Conservation (phyloP, 202 grass and related monocot species). For the Musa balbisiana region DNA sequence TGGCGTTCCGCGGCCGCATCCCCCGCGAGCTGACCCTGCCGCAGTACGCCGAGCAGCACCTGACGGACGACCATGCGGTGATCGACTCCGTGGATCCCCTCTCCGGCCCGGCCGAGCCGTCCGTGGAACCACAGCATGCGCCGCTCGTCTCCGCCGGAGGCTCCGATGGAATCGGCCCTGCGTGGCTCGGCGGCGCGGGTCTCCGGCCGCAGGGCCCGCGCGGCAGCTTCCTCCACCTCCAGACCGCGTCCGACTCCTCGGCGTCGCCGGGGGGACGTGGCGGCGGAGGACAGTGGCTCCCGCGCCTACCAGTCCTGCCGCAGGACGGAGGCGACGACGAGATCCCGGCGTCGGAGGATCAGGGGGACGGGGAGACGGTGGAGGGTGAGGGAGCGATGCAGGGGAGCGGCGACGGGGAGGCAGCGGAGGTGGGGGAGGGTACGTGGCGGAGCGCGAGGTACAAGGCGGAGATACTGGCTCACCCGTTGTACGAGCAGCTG, state of each 20-base stretch:
- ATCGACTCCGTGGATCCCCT: slow-evolving; percentile 17
- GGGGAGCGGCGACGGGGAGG: slow-evolving; percentile 17
- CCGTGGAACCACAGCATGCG: slow-evolving; percentile 9
- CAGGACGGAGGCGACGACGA: slow-evolving; percentile 10
- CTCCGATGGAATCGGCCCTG: slow-evolving; percentile 13
- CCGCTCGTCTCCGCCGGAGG: slow-evolving; percentile 9
- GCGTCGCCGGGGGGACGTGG: slow-evolving; percentile 24
- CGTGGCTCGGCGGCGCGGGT: slow-evolving; percentile 34
- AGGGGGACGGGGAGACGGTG: slow-evolving; percentile 20
- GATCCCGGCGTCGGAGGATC: slow-evolving; percentile 24
- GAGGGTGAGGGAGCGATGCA: slow-evolving; percentile 9
- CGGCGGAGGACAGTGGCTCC: slow-evolving; percentile 24
- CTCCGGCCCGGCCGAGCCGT: background rate
- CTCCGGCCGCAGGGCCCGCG: slow-evolving; percentile 33
- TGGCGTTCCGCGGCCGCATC: slow-evolving; percentile 64
- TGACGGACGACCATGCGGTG: slow-evolving; percentile 24
- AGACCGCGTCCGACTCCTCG: slow-evolving; percentile 54
- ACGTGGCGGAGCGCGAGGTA: slow-evolving; percentile 39
- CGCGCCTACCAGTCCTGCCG: slow-evolving; percentile 16
- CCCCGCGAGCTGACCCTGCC: slow-evolving; percentile 41
- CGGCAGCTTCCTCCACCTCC: slow-evolving; percentile 69
- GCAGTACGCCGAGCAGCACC: slow-evolving; percentile 25
- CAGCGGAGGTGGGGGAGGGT: slow-evolving; percentile 35
- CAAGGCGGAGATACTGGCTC: slow-evolving; percentile 57
- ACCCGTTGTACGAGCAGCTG: slow-evolving; percentile 80